Conservation (phyloP, 305 asterid genomes). For the Fraxinus platypoda region DNA sequence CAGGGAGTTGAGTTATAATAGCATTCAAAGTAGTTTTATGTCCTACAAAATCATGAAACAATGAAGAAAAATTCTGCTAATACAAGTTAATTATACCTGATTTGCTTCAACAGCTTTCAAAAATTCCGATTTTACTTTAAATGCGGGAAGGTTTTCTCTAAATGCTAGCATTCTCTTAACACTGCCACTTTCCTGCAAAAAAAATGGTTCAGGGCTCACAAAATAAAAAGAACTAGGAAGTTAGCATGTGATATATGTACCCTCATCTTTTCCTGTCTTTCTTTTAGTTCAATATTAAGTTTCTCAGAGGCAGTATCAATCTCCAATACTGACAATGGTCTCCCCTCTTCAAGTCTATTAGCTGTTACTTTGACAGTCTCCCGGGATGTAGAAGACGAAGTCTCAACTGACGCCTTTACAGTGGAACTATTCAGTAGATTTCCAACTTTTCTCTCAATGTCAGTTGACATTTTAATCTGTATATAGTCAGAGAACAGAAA, state of each 20-base stretch:
- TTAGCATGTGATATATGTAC: conserved; percentile 39
- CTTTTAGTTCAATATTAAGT: conserved; percentile 61
- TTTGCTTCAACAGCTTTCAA: conserved; percentile 74
- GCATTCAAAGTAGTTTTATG: not conserved
- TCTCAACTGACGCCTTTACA: conserved; percentile 31
- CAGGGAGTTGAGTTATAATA: not conserved
- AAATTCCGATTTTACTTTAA: conserved; percentile 69
- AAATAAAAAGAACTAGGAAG: conserved; percentile 17
- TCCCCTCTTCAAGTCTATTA: conserved; percentile 35
- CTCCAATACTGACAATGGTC: conserved; percentile 29
- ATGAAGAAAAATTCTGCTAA: not conserved
- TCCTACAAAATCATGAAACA: conserved; percentile 9
- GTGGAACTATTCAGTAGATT: conserved; percentile 59
- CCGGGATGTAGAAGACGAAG: conserved; percentile 45
- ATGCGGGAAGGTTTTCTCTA: conserved; percentile 88
- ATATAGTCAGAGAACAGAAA: conserved; percentile 18
- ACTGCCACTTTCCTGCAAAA: conserved; percentile 54
- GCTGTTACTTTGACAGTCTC: conserved; percentile 44
- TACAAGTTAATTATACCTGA: conserved; percentile 50
- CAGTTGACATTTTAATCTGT: conserved; percentile 83
- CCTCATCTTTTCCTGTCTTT: conserved; percentile 79
- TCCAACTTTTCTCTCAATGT: conserved; percentile 77
- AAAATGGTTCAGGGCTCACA: conserved; percentile 25
- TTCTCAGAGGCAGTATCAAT: conserved; percentile 43
- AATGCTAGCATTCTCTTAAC: conserved; percentile 77